Evolutionary conservation across 192 early-diverging fungal species (phyloP).

Genomic region (Tieghemiomyces parasiticus): DNA sequence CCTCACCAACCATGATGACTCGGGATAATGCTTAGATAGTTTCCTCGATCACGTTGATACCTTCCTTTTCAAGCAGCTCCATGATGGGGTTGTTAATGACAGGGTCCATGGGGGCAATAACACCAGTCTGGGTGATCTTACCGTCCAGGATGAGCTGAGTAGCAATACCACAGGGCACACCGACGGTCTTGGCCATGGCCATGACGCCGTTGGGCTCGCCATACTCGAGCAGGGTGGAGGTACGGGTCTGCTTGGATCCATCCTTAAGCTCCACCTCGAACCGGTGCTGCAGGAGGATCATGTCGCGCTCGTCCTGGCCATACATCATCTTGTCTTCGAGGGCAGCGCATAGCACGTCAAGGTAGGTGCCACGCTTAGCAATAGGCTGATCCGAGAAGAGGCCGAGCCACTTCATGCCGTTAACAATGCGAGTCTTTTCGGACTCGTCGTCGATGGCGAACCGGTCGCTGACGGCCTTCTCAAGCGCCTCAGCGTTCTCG

Average conservation of each 20-base stretch:
- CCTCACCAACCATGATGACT: too few species aligned
- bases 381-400: constrained; percentile 56
- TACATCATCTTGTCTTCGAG: constrained; percentile 96
- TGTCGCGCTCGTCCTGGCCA: constrained; percentile 78
- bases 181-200: constrained; percentile 97
- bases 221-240: constrained; percentile 84
- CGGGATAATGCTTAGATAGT: too few species aligned
- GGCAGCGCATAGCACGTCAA: constrained; percentile 90
- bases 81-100: constrained; percentile 88
- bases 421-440: constrained; percentile 40
- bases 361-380: constrained; percentile 51
- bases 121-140: constrained; percentile 56
- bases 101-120: constrained; percentile 79
- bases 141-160: constrained; percentile 85
- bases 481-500: constrained; percentile 29
- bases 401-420: constrained; percentile 78
- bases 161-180: constrained; percentile 92
- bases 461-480: constrained; percentile 47
- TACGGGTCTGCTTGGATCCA: constrained; percentile 73
- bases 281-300: constrained; percentile 95
- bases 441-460: constrained; percentile 38
- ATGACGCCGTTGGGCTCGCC: constrained; percentile 75
- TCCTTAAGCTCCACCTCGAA: constrained; percentile 89
- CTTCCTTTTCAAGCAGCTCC: constrained; percentile 73
- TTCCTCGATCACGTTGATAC: constrained; percentile 73